Conservation (phyloP, 306 rosid genomes). For the Trifolium fragiferum region DNA sequence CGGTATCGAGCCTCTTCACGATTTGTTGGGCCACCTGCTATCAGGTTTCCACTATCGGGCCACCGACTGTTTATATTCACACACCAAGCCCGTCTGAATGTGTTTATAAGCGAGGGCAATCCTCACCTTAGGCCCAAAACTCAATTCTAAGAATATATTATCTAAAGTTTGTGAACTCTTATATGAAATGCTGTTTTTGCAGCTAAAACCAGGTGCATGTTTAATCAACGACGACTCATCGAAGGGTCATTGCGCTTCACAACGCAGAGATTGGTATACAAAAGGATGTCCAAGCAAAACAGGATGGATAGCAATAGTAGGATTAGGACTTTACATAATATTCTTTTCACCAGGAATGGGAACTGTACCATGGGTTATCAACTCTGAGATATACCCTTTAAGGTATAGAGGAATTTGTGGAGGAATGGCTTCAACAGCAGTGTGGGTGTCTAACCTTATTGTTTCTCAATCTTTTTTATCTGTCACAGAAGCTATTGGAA, state of each 20-base stretch:
- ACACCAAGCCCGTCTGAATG: too few species aligned
- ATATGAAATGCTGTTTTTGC: slow-evolving; percentile 11
- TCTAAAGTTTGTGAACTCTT: too few species aligned
- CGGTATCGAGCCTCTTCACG: too few species aligned
- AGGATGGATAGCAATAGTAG: slow-evolving; percentile 60
- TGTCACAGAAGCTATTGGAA: slow-evolving; percentile 52
- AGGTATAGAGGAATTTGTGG: slow-evolving; percentile 63
- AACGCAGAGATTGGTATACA: slow-evolving; percentile 62
- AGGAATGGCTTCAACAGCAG: slow-evolving; percentile 64
- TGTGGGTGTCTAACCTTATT: slow-evolving; percentile 62
- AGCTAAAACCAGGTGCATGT: slow-evolving; percentile 66
- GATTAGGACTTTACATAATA: slow-evolving; percentile 57
- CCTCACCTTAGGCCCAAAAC: too few species aligned
- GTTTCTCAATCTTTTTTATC: slow-evolving; percentile 63
- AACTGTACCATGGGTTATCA: slow-evolving; percentile 71
- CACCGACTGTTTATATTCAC: too few species aligned
- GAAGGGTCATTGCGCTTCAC: slow-evolving; percentile 35
- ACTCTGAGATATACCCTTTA: slow-evolving; percentile 69
- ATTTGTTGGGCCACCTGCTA: too few species aligned
- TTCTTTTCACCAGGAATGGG: slow-evolving; percentile 77
- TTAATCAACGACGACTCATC: slow-evolving; percentile 38
- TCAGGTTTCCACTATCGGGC: too few species aligned
- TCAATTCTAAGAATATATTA: too few species aligned
- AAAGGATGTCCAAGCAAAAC: slow-evolving; percentile 65
- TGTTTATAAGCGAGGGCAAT: too few species aligned